phyloP scores from a whole-genome alignment of 768 basidiomycete genomes.

The Suillus luteus region DNA sequence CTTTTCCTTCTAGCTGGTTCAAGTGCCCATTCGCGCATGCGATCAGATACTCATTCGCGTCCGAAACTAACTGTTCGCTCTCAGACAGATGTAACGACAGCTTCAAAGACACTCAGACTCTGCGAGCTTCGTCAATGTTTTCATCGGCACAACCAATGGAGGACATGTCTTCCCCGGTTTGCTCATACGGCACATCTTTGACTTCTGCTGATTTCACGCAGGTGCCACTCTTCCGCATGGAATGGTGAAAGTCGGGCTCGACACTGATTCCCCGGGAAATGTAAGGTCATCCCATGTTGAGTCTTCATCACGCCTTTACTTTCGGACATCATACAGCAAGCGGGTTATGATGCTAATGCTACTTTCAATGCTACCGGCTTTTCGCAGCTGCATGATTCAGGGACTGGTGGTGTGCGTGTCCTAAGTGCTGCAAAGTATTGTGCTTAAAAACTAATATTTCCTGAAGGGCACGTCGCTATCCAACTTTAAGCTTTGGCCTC shows the following conservation, averaged over 20 bases:
- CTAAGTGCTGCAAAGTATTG: neutral
- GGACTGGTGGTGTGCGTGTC: constrained; percentile 56
- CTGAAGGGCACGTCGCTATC: constrained; percentile 46
- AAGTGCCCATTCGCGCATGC: neutral
- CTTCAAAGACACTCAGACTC: constrained; percentile 7
- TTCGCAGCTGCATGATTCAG: constrained; percentile 55
- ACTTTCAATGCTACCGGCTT: constrained; percentile 51
- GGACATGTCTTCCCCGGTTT: constrained; percentile 68
- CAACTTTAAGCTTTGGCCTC: constrained; percentile 63
- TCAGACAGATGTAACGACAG: neutral
- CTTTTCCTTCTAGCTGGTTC: neutral
- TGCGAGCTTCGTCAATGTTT: constrained; percentile 48
- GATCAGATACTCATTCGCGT: constrained; percentile 1
- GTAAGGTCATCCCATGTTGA: constrained; percentile 33
- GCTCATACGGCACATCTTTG: constrained; percentile 11
- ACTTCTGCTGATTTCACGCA: constrained; percentile 20
- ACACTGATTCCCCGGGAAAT: constrained; percentile 64
- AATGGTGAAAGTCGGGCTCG: constrained; percentile 70
- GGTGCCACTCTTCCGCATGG: constrained; percentile 68
- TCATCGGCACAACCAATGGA: constrained; percentile 65
- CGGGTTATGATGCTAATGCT: constrained; percentile 41
- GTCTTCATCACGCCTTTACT: neutral
- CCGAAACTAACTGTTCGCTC: constrained; percentile 7
- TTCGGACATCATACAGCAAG: constrained; percentile 29
- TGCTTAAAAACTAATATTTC: neutral